Evolutionary conservation across 169 alveolate species (phyloP), one percentile per base, ranked within the genome.

Genomic region (Eimeria tenella): DNA sequence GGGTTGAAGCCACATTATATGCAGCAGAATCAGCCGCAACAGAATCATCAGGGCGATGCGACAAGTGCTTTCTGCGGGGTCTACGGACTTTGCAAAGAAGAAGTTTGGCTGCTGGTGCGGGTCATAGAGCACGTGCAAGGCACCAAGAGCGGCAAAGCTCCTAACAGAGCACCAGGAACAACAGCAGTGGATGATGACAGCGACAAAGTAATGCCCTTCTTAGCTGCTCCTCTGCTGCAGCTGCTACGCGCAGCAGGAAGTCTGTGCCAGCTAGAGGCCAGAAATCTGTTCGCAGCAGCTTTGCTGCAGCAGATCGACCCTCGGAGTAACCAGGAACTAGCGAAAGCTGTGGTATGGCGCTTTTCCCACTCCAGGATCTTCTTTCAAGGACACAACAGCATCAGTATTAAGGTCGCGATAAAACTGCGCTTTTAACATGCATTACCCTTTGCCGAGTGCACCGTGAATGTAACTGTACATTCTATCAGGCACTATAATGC

Each of bases 201-300:
- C 55, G 91, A 84, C 4, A 77, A 31, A 42, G 7, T 42, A 15
- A 19, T 60, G 91, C 91, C 91, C 5, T 84, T 21, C 62, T 13
- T 60, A 52, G 91, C 91, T 58, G 79, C 81, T 31, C 81, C 53
- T 62, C 91, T 84, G 21, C 23, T 84, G 23, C 81, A 84, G 91
- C 91, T 84, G 75, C 65, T 84, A 63, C 81, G 13, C 62, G 91
- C 79, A 63, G 91, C 91, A 60, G 81, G 91, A 55, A 77, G 52
- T 42, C 79, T 62, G 13, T 84, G 91, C 53, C 63, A 56, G 17
- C 5, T 42, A 53, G 91, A 84, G 25, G 79, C 91, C 21, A 84
- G 25, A 60, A 58, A 77, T 58, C 91, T 84, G 63, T 84, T 84
- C 62, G 75, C 91, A 1, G 91, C 79, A 25, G 75, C 91, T 31